phyloP scores from a whole-genome alignment of 2,329 filamentous ascomycete genomes.

The Nemania sp. region DNA sequence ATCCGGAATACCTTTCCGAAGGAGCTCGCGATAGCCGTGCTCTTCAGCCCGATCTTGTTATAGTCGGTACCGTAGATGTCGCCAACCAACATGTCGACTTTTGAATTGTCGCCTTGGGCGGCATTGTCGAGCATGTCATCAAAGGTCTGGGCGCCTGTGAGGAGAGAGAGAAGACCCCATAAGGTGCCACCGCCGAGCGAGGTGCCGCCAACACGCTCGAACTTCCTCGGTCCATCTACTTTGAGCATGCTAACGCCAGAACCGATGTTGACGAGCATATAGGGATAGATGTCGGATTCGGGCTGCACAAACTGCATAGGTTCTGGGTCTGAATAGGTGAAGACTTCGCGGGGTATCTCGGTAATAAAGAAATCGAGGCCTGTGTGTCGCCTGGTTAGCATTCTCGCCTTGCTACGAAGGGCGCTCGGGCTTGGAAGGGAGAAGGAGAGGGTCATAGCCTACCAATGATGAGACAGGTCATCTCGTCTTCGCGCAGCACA shows the following conservation, averaged over 20 bases:
- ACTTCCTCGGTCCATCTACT: conserved; percentile 85
- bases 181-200: conserved; percentile 96
- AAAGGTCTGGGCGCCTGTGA: conserved; percentile 94
- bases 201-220: conserved; percentile 89
- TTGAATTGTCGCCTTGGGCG: conserved; percentile 86
- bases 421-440: too few relatives aligned
- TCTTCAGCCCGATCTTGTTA: conserved; percentile 93
- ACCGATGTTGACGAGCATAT: conserved; percentile 96
- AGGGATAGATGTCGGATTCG: conserved; percentile 84
- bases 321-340: conserved; percentile 89
- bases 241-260: conserved; percentile 98
- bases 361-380: conserved; percentile 98
- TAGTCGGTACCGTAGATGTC: conserved; percentile 98
- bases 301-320: conserved; percentile 88
- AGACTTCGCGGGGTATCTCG: conserved; percentile 94
- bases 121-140: conserved; percentile 96
- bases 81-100: conserved; percentile 94
- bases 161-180: conserved; percentile 88
- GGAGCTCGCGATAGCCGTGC: conserved; percentile 90
- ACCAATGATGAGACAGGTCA: conserved; percentile 98
- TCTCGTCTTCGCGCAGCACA: conserved; percentile 92
- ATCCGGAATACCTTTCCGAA: conserved; percentile 97
- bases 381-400: conserved; percentile 40
- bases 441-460: too few relatives aligned
- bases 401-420: conserved; percentile 3